Evolutionary conservation across 2,329 filamentous ascomycete genomes (phyloP), one percentile per base, ranked within the genome.

Genomic region (Orbilia brochopaga): DNA sequence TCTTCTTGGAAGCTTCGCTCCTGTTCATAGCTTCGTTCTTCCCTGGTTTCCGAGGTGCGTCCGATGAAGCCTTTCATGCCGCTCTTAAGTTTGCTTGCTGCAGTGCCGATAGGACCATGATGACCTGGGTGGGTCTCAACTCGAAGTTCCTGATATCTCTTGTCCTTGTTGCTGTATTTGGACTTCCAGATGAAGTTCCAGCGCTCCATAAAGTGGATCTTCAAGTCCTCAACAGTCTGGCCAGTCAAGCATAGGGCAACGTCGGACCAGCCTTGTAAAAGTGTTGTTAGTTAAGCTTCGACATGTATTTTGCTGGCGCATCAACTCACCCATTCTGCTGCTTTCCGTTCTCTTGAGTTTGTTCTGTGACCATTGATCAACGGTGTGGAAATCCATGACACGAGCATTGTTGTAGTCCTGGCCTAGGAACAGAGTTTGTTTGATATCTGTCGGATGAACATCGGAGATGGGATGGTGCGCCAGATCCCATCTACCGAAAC

Each of bases 391-490:
- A 79, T 94, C 92, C 78, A 90, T 89, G 35, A 95, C 87, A 57
- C 87, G 84, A 23, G 91, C 91, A 75, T 96, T 96, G 81, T 96
- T 96, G 82, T 90, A 96, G 77, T 96, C 92, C 78, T 96, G 92
- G 0, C 92, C 92, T 0, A 91, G 90, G 79, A 93, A 96, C 10
- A 96, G 79, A 48, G 90, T 91, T 24, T 85, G 82, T 67, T 91
- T 86, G 23, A 95, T 78, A 78, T 96, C 85, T 1, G 86, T 86
- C 0, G 91, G 91, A 78, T 96, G 92, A 13, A 87, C 88, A 79
- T 95, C 91, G 2, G 91, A 86, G 74, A 96, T 91, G 0, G 90
- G 86, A 78, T 97, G 92, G 81, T 88, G 87, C 79, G 90, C 90
- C 5, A 90, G 95, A 76, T 96, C 92, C 86, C 90, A 96, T 77